These are phyloP conservation scores for Trichocomaceae sp. DNA, from an alignment of 2,329 filamentous ascomycete genomes.

Conservation along the genomic window DNA sequence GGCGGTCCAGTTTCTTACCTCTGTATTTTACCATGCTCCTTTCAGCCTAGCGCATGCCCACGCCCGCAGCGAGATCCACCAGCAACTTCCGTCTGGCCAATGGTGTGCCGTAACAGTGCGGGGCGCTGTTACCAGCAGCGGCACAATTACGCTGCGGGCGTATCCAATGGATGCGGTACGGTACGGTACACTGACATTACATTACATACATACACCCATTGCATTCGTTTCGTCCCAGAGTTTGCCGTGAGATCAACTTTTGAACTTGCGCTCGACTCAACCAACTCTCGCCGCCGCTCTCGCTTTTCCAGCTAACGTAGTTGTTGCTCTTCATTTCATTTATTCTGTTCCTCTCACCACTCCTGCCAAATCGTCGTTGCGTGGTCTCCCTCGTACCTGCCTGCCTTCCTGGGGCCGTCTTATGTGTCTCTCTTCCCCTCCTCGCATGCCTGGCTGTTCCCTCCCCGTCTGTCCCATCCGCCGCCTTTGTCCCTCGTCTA, in stretches of 20 bases:
- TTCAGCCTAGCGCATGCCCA: not conserved
- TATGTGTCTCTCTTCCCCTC: not conserved
- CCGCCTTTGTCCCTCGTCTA: not conserved
- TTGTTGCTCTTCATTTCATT: not conserved
- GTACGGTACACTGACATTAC: not conserved
- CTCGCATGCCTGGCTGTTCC: conserved; percentile 1
- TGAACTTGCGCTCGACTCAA: too few relatives aligned
- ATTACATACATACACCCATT: too few relatives aligned
- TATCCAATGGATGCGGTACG: not conserved
- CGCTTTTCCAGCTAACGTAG: not conserved
- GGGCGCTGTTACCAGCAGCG: conserved; percentile 4
- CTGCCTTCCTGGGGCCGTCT: not conserved
- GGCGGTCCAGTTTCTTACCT: not conserved
- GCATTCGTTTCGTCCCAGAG: not conserved
- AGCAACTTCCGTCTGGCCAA: not conserved
- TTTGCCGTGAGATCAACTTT: conserved; percentile 2
- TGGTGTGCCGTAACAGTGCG: not conserved
- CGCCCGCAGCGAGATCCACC: not conserved
- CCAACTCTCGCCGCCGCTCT: not conserved
- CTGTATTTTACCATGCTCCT: not conserved
- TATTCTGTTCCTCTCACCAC: not conserved
- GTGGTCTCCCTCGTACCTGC: too few relatives aligned
- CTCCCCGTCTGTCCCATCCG: not conserved
- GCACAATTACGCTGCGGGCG: conserved; percentile 5
- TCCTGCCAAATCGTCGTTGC: not conserved